Conservation (phyloP, 2,329 filamentous ascomycete species). For the Ascochyta pisi region DNA sequence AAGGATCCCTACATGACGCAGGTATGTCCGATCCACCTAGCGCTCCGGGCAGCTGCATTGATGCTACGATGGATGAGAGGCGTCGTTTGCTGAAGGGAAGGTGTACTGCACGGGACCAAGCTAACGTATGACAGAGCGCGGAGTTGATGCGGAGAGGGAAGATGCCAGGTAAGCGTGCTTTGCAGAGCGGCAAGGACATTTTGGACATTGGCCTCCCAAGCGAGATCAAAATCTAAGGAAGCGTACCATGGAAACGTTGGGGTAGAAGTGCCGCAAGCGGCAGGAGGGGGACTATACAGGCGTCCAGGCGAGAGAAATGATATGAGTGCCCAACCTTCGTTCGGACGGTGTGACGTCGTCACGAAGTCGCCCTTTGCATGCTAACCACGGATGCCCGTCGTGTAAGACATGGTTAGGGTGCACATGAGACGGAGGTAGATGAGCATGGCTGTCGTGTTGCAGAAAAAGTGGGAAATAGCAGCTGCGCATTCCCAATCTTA, state of each 20-base stretch:
- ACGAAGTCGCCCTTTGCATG: conserved; percentile 9
- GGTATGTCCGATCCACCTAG: conserved; percentile 4
- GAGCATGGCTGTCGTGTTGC: background rate
- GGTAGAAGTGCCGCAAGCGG: conserved; percentile 7
- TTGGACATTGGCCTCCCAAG: conserved; percentile 54
- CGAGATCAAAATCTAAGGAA: conserved; percentile 53
- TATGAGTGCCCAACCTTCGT: conserved; percentile 13
- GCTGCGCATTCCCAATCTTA: too few species aligned
- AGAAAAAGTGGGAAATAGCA: too few species aligned
- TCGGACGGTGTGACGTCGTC: conserved; percentile 28
- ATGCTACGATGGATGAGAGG: background rate
- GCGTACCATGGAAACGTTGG: conserved; percentile 3
- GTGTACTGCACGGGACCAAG: background rate
- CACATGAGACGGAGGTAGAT: conserved; percentile 1
- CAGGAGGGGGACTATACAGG: conserved; percentile 2
- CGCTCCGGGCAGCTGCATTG: background rate
- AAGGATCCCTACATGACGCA: conserved; percentile 80
- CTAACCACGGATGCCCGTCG: conserved; percentile 18
- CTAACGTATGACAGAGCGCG: conserved; percentile 64
- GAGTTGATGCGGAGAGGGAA: conserved; percentile 83
- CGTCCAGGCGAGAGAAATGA: conserved; percentile 17
- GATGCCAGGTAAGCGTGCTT: conserved; percentile 83
- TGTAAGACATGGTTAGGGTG: conserved; percentile 12
- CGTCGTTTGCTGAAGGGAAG: background rate
- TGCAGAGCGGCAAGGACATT: conserved; percentile 66